Evolutionary conservation across 2,329 filamentous ascomycete genomes (phyloP).

Genomic region (Didymella arachidicola): DNA sequence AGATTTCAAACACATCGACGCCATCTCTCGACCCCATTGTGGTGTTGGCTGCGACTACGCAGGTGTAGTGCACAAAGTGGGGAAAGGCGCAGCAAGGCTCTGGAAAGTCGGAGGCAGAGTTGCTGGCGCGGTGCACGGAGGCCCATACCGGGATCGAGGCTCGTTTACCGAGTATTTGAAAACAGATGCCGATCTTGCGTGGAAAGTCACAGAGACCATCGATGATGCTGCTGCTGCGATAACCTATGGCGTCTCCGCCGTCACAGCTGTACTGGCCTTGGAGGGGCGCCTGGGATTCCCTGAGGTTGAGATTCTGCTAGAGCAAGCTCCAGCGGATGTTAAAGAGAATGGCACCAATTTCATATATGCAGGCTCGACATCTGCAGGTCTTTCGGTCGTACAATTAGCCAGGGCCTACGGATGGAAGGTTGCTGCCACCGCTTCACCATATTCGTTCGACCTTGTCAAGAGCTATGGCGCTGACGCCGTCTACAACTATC

Average conservation of each 20-base stretch:
- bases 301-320: neutral
- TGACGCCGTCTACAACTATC: constrained; percentile 51
- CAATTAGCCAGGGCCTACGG: constrained; percentile 19
- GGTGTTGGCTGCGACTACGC: constrained; percentile 3
- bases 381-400: constrained; percentile 17
- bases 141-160: constrained; percentile 1
- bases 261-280: constrained; percentile 2
- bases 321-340: neutral
- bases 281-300: constrained; percentile 3
- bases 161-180: constrained; percentile 1
- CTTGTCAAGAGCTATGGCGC: constrained; percentile 26
- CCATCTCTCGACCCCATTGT: neutral
- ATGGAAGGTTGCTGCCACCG: constrained; percentile 17
- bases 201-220: neutral
- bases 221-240: neutral
- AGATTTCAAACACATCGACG: constrained; percentile 7
- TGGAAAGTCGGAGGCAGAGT: constrained; percentile 3
- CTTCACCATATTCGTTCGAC: constrained; percentile 22
- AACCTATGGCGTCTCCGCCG: constrained; percentile 1
- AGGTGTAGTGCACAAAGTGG: constrained; percentile 1
- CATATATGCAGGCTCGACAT: constrained; percentile 17
- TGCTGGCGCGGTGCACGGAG: constrained; percentile 1
- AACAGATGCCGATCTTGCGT: neutral
- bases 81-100: neutral
- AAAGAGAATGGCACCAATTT: neutral